These are phyloP conservation scores for Taiwanofungus camphoratus DNA, from an alignment of 1,284 basidiomycete species.

Conservation along the genomic window DNA sequence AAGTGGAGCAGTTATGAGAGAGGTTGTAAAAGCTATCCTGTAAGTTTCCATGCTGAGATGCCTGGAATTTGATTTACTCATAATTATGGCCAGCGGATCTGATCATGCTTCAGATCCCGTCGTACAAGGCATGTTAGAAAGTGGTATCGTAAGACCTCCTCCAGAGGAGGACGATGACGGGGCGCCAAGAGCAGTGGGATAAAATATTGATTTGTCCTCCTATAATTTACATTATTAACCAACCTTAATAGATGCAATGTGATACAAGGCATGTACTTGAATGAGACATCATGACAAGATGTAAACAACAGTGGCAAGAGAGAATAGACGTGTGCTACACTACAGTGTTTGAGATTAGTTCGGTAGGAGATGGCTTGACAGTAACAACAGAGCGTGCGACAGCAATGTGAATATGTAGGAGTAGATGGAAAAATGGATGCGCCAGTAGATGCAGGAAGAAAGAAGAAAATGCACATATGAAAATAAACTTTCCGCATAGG, in stretches of 20 bases:
- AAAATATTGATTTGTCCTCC: background rate
- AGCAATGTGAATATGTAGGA: no score
- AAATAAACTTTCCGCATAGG: background rate
- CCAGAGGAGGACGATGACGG: constrained; percentile 33
- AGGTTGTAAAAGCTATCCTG: constrained; percentile 53
- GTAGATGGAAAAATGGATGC: no score
- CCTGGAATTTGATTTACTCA: background rate
- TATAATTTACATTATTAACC: background rate
- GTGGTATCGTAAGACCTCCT: constrained; percentile 49
- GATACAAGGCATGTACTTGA: background rate
- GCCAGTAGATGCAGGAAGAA: background rate
- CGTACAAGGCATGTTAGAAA: constrained; percentile 43
- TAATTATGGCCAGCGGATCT: constrained; percentile 32
- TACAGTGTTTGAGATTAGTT: no score
- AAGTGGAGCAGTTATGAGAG: constrained; percentile 63
- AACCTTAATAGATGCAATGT: background rate
- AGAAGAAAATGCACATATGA: background rate
- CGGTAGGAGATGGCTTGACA: no score
- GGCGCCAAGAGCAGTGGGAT: constrained; percentile 18
- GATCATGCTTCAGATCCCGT: constrained; percentile 34
- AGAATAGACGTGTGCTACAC: no score
- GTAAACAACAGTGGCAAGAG: constrained; percentile 1
- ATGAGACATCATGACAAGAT: background rate
- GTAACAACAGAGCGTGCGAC: no score
- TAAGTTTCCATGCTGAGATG: constrained; percentile 30